These are phyloP conservation scores for Neopestalotiopsis clavispora DNA, from an alignment of 2,329 filamentous ascomycete genomes.

Conservation along the genomic window DNA sequence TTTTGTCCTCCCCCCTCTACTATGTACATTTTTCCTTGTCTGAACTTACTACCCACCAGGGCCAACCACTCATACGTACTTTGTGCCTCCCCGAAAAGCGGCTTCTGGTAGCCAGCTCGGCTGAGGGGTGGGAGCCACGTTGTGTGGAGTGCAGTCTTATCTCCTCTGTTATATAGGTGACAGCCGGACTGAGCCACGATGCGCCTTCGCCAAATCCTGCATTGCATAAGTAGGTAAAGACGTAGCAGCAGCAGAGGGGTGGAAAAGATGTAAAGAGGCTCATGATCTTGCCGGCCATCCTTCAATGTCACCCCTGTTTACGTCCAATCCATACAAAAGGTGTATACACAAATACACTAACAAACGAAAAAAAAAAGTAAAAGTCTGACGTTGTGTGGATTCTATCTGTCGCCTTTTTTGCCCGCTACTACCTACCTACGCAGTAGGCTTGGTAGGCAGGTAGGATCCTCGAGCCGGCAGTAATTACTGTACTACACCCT, in stretches of 20 bases:
- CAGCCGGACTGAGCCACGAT: conserved; percentile 14
- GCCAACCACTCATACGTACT: neutral
- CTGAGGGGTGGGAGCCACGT: conserved; percentile 10
- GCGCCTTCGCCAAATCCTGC: conserved; percentile 15
- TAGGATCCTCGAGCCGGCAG: conserved; percentile 1
- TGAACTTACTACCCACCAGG: neutral
- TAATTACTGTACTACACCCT: neutral
- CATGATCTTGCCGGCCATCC: conserved; percentile 12
- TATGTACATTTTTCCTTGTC: too few relatives aligned
- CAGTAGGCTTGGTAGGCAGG: too few relatives aligned
- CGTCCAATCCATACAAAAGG: neutral
- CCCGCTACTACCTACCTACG: neutral
- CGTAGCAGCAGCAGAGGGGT: neutral
- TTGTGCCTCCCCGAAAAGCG: neutral
- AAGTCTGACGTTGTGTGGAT: neutral
- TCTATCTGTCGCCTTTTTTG: neutral
- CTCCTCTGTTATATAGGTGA: conserved; percentile 11
- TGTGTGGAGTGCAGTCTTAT: conserved; percentile 17
- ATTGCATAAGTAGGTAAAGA: conserved; percentile 6
- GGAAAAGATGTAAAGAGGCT: conserved; percentile 4
- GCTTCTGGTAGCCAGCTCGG: neutral
- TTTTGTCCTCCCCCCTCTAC: neutral
- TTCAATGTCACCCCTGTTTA: neutral
- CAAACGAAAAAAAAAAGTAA: too few relatives aligned
- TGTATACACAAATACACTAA: neutral